phyloP scores from a whole-genome alignment of 2,329 filamentous ascomycete species.

The Paraconiothyrium sp. region DNA sequence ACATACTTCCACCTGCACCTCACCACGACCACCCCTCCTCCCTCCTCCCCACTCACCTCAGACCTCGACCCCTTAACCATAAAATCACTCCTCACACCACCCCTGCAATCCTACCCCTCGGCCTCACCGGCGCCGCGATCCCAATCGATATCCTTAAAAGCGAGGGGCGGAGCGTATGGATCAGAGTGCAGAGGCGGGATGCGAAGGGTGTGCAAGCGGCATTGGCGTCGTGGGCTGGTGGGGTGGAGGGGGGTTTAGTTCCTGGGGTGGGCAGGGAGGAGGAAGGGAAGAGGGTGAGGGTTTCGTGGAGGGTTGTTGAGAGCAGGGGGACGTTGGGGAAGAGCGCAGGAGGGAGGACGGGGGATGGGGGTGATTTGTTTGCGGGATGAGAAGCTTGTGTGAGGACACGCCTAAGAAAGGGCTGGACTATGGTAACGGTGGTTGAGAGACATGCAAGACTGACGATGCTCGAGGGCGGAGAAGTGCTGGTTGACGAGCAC shows the following conservation, averaged over 20 bases:
- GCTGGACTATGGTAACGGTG: neutral
- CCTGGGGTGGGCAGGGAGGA: conserved; percentile 22
- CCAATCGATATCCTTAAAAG: conserved; percentile 73
- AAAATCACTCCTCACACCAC: conserved; percentile 69
- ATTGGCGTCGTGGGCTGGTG: conserved; percentile 40
- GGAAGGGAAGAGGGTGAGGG: conserved; percentile 25
- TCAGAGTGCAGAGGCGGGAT: conserved; percentile 41
- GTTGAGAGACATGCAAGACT: too few species aligned
- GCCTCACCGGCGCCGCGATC: conserved; percentile 72
- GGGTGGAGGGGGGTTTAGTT: conserved; percentile 31
- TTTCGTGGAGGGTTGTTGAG: conserved; percentile 41
- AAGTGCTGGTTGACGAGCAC: too few species aligned
- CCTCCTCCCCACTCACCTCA: conserved; percentile 12
- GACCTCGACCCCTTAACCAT: conserved; percentile 69
- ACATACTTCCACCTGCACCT: conserved; percentile 56
- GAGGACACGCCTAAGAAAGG: neutral
- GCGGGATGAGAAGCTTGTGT: conserved; percentile 16
- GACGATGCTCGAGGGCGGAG: too few species aligned
- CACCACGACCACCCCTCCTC: conserved; percentile 25
- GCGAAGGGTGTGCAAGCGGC: conserved; percentile 33
- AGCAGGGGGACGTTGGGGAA: conserved; percentile 14
- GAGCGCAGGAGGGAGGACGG: conserved; percentile 2
- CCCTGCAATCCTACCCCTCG: conserved; percentile 74
- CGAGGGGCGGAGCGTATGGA: conserved; percentile 28
- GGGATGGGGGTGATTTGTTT: conserved; percentile 28